Conservation (phyloP, 1,284 basidiomycete genomes). For the Ganoderma resinaceum region DNA sequence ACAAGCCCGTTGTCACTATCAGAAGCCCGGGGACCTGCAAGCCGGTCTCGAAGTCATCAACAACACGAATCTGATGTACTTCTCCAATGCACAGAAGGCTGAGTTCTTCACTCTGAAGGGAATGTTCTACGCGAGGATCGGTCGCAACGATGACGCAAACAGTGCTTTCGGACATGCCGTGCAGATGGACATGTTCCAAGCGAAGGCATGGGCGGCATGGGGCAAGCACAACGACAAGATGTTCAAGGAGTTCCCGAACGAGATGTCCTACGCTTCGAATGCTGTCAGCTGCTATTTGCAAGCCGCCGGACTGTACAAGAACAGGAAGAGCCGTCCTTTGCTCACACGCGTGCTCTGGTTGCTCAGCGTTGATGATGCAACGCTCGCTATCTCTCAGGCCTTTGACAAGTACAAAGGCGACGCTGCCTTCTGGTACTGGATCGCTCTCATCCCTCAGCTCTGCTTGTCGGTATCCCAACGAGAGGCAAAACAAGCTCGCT, state of each 20-base stretch:
- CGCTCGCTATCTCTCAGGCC: slow-evolving; percentile 81
- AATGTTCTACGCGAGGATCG: slow-evolving; percentile 95
- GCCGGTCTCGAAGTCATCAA: slow-evolving; percentile 98
- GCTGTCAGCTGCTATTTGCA: slow-evolving; percentile 99
- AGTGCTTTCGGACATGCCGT: slow-evolving; percentile 94
- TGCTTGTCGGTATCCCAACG: slow-evolving; percentile 89
- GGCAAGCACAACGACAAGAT: slow-evolving; percentile 93
- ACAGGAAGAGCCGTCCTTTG: slow-evolving; percentile 90
- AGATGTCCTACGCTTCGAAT: slow-evolving; percentile 83
- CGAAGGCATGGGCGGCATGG: slow-evolving; percentile 99
- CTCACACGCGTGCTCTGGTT: slow-evolving; percentile 96
- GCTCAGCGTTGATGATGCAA: slow-evolving; percentile 90
- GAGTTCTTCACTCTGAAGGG: slow-evolving; percentile 99
- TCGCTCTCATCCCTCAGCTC: slow-evolving; percentile 97
- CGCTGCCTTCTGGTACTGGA: slow-evolving; percentile 99
- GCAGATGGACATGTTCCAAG: slow-evolving; percentile 93
- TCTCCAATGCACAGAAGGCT: slow-evolving; percentile 93
- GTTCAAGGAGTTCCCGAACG: slow-evolving; percentile 85
- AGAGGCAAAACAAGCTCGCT: slow-evolving; percentile 93
- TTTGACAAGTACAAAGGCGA: slow-evolving; percentile 99
- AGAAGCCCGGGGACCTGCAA: slow-evolving; percentile 92
- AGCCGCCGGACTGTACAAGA: slow-evolving; percentile 97
- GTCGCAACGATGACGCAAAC: slow-evolving; percentile 91
- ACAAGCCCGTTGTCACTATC: slow-evolving; percentile 99
- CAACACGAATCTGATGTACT: slow-evolving; percentile 99